These are phyloP conservation scores for Neophaeococcomyces aloes DNA, from an alignment of 2,329 filamentous ascomycete genomes.

Conservation along the genomic window DNA sequence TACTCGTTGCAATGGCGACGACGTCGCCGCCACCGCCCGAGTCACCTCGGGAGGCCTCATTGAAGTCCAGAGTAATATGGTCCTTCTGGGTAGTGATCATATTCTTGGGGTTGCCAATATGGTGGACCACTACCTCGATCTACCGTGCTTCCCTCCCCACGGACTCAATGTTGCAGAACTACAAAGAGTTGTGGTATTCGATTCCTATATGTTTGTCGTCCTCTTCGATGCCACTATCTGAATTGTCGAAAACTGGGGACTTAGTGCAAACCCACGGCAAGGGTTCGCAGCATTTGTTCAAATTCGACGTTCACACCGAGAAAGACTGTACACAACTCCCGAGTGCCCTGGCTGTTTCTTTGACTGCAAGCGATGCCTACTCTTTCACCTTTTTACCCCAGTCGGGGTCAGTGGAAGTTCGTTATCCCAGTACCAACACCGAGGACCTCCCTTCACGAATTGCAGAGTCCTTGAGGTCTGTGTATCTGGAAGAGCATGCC, in stretches of 20 bases:
- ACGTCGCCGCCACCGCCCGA: constrained; percentile 89
- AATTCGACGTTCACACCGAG: constrained; percentile 1
- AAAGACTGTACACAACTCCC: constrained; percentile 48
- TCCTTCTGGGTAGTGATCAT: constrained; percentile 88
- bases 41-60: constrained; percentile 55
- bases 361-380: constrained; percentile 55
- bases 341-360: constrained; percentile 56
- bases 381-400: not conserved
- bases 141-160: constrained; percentile 77
- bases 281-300: constrained; percentile 5
- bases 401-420: not conserved
- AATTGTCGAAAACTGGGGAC: not conserved
- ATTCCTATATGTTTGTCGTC: constrained; percentile 3
- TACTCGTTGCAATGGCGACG: not conserved
- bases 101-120: constrained; percentile 77
- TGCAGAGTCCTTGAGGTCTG: not conserved
- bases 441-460: not conserved
- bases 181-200: constrained; percentile 13
- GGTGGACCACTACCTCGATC: constrained; percentile 91
- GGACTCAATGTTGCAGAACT: constrained; percentile 79
- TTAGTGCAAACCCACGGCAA: not conserved
- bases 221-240: not conserved
- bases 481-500: constrained; percentile 65
- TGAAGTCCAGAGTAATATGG: constrained; percentile 63
- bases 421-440: not conserved